Conservation (phyloP, 768 basidiomycete genomes). For the Tulasnella sp. region DNA sequence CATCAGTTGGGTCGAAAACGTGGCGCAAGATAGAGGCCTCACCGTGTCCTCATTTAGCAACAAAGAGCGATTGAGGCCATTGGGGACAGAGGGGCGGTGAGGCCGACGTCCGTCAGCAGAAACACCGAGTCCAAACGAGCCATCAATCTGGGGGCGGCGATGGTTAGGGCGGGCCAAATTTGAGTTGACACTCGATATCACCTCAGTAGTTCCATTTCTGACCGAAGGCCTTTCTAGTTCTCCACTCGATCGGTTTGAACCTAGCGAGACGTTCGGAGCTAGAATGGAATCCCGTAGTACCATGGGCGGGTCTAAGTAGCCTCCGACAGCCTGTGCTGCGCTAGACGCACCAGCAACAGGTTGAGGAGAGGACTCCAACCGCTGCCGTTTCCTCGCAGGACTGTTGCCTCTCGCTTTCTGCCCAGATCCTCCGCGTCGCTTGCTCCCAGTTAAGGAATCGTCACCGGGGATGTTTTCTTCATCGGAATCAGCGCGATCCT, state of each 20-base stretch:
- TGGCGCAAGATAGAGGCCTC: background rate
- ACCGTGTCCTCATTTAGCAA: constrained; percentile 2
- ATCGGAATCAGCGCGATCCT: constrained; percentile 14
- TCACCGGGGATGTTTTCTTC: constrained; percentile 16
- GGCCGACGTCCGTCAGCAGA: background rate
- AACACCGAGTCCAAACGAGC: background rate
- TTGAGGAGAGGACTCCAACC: background rate
- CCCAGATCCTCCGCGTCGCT: constrained; percentile 1
- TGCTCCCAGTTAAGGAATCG: constrained; percentile 7
- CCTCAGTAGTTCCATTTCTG: background rate
- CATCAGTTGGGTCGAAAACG: background rate
- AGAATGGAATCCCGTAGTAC: constrained; percentile 13
- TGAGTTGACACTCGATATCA: constrained; percentile 2
- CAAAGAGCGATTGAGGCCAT: background rate
- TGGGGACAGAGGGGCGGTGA: background rate
- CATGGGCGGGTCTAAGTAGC: constrained; percentile 22
- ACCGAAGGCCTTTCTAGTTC: background rate
- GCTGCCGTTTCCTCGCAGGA: constrained; percentile 16
- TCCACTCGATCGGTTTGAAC: constrained; percentile 5
- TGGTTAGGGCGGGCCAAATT: background rate
- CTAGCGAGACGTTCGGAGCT: constrained; percentile 6
- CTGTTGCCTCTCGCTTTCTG: background rate
- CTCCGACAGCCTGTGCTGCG: background rate
- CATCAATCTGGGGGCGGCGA: constrained; percentile 1
- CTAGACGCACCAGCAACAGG: background rate